Evolutionary conservation across 306 rosid genomes (phyloP), one percentile per base, ranked within the genome.

Genomic region (Senna tora): DNA sequence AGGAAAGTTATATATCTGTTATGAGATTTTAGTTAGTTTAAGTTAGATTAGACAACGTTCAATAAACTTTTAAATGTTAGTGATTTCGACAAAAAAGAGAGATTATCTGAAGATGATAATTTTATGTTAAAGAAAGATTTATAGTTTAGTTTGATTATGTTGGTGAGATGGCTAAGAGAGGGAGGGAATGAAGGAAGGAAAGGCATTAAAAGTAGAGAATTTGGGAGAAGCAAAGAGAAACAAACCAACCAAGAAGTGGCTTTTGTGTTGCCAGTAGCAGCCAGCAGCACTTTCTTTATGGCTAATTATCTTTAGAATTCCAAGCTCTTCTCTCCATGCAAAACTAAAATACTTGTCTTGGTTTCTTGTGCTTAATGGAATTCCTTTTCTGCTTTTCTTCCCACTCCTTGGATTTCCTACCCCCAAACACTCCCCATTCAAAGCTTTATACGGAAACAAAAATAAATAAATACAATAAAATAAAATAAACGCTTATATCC

Each of bases 361-460:
- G 91, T 83, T 79, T 81, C 80, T 83, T 84, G 91, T 79, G 88
- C 85, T 86, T 9, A 84, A 81, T 86, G 91, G 85, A 84, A 59
- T 72, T 68, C 80, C 87, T 87, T 89, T 89, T 86, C 67, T 81
- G 85, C 91, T 88, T 86, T 86, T 78, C 81, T 84, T 75, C 41
- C 53, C 72, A 67, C 83, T 77, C 77, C 73, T 54, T 82, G 84
- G 62, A 52, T 84, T 80, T 72, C 85, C 55, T 54, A 76, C 52
- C 62, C 62, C 80, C 59, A 50, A 65, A 32, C 43, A 70, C 65
- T 69, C 57, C 71, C 65, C 60, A 2, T 83, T 81, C 87, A 77
- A 83, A 81, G 78, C 65, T 77, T 20, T 71, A 74, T 3, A 36
- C 3, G 39, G 5, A 36, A 36, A 36, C 2, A 36, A 36, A 7